Evolutionary conservation across 2,329 filamentous ascomycete genomes (phyloP).

Genomic region (Neopestalotiopsis rosae): DNA sequence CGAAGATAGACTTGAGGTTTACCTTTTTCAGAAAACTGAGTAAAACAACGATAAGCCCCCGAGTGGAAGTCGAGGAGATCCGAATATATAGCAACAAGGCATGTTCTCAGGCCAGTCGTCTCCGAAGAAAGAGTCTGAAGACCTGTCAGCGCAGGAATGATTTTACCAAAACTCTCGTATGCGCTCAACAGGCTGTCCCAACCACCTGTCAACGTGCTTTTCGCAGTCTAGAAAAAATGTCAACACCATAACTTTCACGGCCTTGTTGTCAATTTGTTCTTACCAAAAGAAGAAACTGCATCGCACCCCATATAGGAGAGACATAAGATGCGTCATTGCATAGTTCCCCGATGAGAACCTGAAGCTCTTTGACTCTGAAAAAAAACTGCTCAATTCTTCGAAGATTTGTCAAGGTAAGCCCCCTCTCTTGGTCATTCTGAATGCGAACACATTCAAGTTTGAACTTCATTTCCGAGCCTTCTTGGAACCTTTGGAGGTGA

Average conservation of each 20-base stretch:
- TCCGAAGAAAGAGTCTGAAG: conserved; percentile 22
- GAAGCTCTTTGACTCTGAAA: no score
- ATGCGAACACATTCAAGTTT: no score
- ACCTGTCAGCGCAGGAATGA: conserved; percentile 22
- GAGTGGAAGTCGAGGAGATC: conserved; percentile 29
- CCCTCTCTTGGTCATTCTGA: no score
- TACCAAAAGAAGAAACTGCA: no score
- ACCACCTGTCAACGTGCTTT: neutral
- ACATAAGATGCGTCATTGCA: no score
- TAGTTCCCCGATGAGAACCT: no score
- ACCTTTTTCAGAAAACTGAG: conserved; percentile 20
- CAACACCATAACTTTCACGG: neutral
- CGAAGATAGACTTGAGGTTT: neutral
- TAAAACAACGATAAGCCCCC: conserved; percentile 24
- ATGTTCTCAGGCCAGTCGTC: conserved; percentile 23
- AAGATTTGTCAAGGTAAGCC: no score
- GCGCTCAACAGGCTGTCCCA: conserved; percentile 24
- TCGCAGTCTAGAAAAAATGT: conserved; percentile 15
- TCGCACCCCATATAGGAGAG: no score
- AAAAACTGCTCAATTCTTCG: no score
- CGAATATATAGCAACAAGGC: conserved; percentile 28
- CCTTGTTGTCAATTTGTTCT: neutral
- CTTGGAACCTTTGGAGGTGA: no score
- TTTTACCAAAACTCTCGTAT: conserved; percentile 26
- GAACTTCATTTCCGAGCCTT: no score